phyloP scores from a whole-genome alignment of 129 eudicot genomes.

The Deinandra increscens region DNA sequence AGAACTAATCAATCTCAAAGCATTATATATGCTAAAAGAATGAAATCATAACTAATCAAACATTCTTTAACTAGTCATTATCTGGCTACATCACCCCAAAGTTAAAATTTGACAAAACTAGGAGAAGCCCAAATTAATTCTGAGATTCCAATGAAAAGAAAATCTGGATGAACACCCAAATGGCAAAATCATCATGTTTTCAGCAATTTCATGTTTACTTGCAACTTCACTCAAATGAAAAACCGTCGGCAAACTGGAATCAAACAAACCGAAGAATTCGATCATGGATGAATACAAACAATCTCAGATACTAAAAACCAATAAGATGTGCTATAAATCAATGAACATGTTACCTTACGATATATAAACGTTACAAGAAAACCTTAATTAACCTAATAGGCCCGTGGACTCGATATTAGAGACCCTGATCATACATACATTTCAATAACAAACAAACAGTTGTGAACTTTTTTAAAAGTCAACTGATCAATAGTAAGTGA shows the following conservation, averaged over 20 bases:
- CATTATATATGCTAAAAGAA: too few relatives aligned
- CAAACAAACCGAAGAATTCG: neutral
- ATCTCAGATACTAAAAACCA: constrained; percentile 18
- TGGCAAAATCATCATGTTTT: neutral
- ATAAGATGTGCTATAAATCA: constrained; percentile 6
- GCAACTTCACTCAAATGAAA: neutral
- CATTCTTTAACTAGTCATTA: neutral
- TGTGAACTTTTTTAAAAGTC: neutral
- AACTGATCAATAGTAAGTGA: neutral
- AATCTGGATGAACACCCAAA: neutral
- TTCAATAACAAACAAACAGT: constrained; percentile 13
- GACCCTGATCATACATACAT: too few relatives aligned
- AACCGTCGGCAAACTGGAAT: neutral
- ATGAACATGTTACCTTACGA: neutral
- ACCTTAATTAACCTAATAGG: too few relatives aligned
- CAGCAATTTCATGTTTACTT: neutral
- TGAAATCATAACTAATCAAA: neutral
- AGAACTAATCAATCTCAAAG: neutral
- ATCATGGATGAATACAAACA: neutral
- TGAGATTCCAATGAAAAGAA: neutral
- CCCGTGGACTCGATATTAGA: too few relatives aligned
- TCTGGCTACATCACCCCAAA: neutral
- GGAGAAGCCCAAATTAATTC: neutral
- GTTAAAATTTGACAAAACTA: neutral
- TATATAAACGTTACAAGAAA: too few relatives aligned